Evolutionary conservation across 2,329 filamentous ascomycete genomes (phyloP).

Genomic region (Venturia nashicola): DNA sequence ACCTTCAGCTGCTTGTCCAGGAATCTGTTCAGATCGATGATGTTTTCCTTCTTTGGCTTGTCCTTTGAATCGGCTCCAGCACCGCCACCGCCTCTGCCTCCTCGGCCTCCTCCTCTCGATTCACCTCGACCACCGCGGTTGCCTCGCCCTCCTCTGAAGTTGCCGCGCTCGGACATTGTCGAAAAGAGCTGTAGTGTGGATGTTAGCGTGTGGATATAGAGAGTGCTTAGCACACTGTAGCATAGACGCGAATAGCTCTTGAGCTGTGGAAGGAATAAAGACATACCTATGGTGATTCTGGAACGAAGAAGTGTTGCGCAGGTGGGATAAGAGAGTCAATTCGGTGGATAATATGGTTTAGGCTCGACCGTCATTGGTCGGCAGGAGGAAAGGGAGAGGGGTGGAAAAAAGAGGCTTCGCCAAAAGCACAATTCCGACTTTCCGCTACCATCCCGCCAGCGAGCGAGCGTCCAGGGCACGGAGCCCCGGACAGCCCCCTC

Average conservation of each 20-base stretch:
- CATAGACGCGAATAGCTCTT: neutral
- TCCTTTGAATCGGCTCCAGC: conserved; percentile 41
- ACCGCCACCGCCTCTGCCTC: conserved; percentile 18
- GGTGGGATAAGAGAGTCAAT: neutral
- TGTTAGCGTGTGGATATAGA: neutral
- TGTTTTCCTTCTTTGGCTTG: conserved; percentile 95
- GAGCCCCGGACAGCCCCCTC: neutral
- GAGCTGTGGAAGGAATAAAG: neutral
- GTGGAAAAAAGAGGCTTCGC: neutral
- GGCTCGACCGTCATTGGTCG: neutral
- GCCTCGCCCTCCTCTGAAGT: conserved; percentile 32
- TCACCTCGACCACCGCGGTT: conserved; percentile 23
- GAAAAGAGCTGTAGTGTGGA: neutral
- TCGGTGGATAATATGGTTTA: neutral
- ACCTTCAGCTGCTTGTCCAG: conserved; percentile 93
- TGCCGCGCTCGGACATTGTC: conserved; percentile 43
- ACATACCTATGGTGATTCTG: neutral
- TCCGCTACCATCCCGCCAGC: neutral
- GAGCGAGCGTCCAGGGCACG: neutral
- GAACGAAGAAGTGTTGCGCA: neutral
- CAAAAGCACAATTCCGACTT: neutral
- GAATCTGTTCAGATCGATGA: conserved; percentile 88
- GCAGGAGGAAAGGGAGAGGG: neutral
- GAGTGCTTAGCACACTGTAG: neutral
- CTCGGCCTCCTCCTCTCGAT: conserved; percentile 19